These are phyloP conservation scores for Blastosporella zonata DNA, from an alignment of 1,284 basidiomycete species.

Conservation along the genomic window DNA sequence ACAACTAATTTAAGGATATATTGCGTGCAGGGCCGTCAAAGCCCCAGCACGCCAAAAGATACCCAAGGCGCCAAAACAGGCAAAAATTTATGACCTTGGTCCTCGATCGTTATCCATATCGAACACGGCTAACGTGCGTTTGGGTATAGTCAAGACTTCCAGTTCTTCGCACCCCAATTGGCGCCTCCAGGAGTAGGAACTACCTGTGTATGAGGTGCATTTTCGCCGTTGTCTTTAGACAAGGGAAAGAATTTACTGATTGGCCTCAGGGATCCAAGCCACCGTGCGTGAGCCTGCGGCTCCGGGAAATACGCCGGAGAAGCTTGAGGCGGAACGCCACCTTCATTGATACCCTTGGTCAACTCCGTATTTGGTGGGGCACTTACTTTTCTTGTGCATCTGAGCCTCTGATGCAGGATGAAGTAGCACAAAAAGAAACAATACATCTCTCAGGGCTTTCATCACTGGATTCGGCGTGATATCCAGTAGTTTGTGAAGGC, in stretches of 20 bases:
- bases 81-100: too few species aligned
- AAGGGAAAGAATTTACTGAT: not conserved
- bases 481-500: slow-evolving; percentile 89
- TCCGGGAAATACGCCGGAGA: slow-evolving; percentile 78
- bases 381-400: slow-evolving; percentile 41
- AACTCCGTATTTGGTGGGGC: not conserved
- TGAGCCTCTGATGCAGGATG: slow-evolving; percentile 85
- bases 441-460: slow-evolving; percentile 79
- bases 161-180: slow-evolving; percentile 90
- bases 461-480: slow-evolving; percentile 89
- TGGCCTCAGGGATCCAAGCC: slow-evolving; percentile 70
- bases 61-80: slow-evolving; percentile 88
- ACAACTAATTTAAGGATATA: slow-evolving; percentile 92
- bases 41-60: slow-evolving; percentile 79
- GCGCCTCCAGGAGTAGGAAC: slow-evolving; percentile 85
- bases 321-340: slow-evolving; percentile 78
- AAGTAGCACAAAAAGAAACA: slow-evolving; percentile 78
- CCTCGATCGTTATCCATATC: too few species aligned
- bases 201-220: slow-evolving; percentile 74
- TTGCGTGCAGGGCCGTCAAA: slow-evolving; percentile 79
- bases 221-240: not conserved
- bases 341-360: slow-evolving; percentile 73
- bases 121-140: not conserved
- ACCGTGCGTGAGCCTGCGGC: slow-evolving; percentile 68
- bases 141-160: slow-evolving; percentile 83